Evolutionary conservation across 1,284 basidiomycete genomes (phyloP), one percentile per base, ranked within the genome.

Genomic region (Xanthoconium separans): DNA sequence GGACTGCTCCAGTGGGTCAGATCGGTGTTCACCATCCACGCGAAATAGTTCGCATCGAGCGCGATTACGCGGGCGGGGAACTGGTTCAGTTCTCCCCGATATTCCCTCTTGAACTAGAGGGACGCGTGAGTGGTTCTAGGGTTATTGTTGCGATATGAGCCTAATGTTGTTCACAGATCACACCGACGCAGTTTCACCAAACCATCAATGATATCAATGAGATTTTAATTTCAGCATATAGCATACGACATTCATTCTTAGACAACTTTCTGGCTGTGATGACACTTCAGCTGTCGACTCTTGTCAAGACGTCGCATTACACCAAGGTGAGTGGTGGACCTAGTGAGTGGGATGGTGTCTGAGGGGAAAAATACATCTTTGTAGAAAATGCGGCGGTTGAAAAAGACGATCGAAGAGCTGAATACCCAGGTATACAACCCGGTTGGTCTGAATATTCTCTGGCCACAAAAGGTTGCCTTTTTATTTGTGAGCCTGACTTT

Each of bases 161-260:
- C 44, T 10, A 18, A 4, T 31, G 52, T 52, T 34, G 40, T 49
- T 51, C 37, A 53, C 59, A 91, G 88, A 83, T 93, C 67, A 89
- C 87, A 22, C 87, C 89, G 36, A 91, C 89, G 2, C 86, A 90
- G 61, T 92, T 92, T 65, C 77, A 90, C 46, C 88, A 92, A 70
- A 87, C 87, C n/a, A 84, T 93, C 64, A 93, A 92, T 63, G 77
- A 83, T 20, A 85, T 93, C 68, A 93, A 93, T 69, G 90, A 92
- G 67, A 72, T 85, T 20, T 78, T 93, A 55, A 89, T 92, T 54
- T 85, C 86, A 7, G 90, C 90, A 5, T 82, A 92, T 63, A 89
- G 85, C 64, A 71, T 87, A 52, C 74, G 77, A 52, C 79, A 79
- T 61, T 78, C 87, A 29, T 77, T 84, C 56, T 22, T 87, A 46